Evolutionary conservation across 2,329 filamentous ascomycete genomes (phyloP).

Genomic region (Talaromyces rugulosus): DNA sequence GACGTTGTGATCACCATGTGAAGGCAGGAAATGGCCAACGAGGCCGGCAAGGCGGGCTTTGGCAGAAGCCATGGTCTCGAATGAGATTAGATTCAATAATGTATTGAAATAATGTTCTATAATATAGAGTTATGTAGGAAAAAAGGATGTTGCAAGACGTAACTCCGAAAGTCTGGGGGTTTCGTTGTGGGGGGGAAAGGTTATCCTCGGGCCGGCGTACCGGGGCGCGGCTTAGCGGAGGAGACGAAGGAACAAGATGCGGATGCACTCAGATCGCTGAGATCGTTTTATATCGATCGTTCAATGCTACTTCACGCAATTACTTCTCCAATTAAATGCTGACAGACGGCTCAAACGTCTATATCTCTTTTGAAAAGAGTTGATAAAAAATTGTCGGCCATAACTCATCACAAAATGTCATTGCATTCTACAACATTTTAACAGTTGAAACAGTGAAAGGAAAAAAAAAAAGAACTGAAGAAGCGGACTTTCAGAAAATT

Average conservation of each 20-base stretch:
- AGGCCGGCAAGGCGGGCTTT: constrained; percentile 26
- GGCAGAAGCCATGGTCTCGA: constrained; percentile 19
- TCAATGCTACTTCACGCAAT: neutral
- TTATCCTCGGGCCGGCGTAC: neutral
- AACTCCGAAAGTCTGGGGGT: neutral
- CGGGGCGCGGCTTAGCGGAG: neutral
- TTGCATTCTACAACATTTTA: neutral
- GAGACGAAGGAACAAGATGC: neutral
- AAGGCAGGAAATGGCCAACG: constrained; percentile 23
- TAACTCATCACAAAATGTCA: neutral
- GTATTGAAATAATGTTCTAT: neutral
- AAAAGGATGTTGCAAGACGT: neutral
- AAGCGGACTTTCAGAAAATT: constrained; percentile 25
- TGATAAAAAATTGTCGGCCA: neutral
- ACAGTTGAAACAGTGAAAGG: neutral
- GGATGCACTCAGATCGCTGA: neutral
- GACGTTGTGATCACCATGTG: constrained; percentile 16
- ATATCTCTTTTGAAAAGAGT: neutral
- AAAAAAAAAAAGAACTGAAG: neutral
- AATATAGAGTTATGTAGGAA: neutral
- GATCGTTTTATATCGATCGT: neutral
- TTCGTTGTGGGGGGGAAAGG: neutral
- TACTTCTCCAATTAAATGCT: neutral
- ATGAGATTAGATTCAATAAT: neutral
- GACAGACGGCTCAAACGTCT: neutral